Evolutionary conservation across 768 basidiomycete species (phyloP), one percentile per base, ranked within the genome.

Genomic region (Phaeotremella skinneri): DNA sequence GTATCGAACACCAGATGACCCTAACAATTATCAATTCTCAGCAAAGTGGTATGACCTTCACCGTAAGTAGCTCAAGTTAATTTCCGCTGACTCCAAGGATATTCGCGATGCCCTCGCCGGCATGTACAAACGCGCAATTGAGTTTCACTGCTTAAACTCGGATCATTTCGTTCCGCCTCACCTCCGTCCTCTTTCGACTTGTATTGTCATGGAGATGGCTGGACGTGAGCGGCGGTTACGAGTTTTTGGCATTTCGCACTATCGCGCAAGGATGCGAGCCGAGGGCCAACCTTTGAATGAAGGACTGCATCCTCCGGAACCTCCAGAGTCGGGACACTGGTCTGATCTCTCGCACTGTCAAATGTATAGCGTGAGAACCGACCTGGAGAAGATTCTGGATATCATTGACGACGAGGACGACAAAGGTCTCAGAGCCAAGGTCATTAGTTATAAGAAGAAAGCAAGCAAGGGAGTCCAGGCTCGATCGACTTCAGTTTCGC

Each of bases 201-300:
- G 83, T 21, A 83, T 85, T 34, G 75, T 89, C 27, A 86, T 87
- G 82, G 93, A 96, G 77, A 89, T 85, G 0, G 81, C 82, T 62
- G 90, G 90, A 3, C 85, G 91, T 32, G 90, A 97, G 78, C 86
- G 91, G 27, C 87, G 90, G 23, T 85, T 90, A 73, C 83, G 90
- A 62, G 90, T 90, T 71, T 92, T 85, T 79, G 89, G 89, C 0
- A 74, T 87, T 43, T 81, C 82, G 1, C 83, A 85, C 29, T 94
- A 89, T 76, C 82, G 80, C 29, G 74, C 79, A 29, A 79, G 90
- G 30, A 82, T 91, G 49, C 78, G 80, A 1, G 79, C 81, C 45
- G 88, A 91, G 75, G 82, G 83, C 6, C 80, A 91, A 25, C 20
- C 49, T 4, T 23, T 66, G 4, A 58, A 66, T 42, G 66, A 60